Evolutionary conservation across 768 basidiomycete species (phyloP).

Genomic region (Lyophyllum decastes): DNA sequence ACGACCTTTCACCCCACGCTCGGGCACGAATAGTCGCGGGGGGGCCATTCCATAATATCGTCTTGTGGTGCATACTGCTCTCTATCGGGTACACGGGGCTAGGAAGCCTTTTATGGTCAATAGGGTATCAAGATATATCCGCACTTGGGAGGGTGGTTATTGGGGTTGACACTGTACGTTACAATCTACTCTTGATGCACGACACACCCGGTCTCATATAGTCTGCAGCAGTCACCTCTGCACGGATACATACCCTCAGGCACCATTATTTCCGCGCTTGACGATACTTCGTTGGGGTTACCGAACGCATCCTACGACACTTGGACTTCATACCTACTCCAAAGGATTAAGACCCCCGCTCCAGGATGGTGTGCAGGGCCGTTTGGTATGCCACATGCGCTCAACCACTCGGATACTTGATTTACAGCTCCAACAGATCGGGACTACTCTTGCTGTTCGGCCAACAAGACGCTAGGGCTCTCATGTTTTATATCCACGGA

Average conservation of each 20-base stretch:
- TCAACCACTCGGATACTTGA: conserved; percentile 28
- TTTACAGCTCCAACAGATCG: background rate
- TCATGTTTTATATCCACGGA: conserved; percentile 48
- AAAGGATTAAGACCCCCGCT: conserved; percentile 10
- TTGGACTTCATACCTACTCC: conserved; percentile 50
- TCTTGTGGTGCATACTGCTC: conserved; percentile 53
- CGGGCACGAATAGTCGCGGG: conserved; percentile 68
- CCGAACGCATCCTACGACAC: conserved; percentile 26
- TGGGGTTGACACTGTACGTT: conserved; percentile 52
- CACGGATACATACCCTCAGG: conserved; percentile 55
- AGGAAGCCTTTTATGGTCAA: conserved; percentile 27
- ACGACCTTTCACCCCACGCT: conserved; percentile 38
- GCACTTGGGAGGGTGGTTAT: conserved; percentile 56
- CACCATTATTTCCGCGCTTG: conserved; percentile 61
- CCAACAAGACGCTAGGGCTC: conserved; percentile 1
- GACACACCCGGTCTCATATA: background rate
- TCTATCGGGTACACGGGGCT: conserved; percentile 33
- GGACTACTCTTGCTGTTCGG: conserved; percentile 6
- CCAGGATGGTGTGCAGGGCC: conserved; percentile 66
- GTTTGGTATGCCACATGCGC: conserved; percentile 11
- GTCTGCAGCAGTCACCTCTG: conserved; percentile 60
- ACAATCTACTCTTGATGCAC: background rate
- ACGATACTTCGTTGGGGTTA: conserved; percentile 54
- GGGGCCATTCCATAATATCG: conserved; percentile 79
- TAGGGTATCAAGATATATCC: conserved; percentile 58